Base-by-base conservation (phyloP, 106 monocot genomes). In the Allium cepa region DNA sequence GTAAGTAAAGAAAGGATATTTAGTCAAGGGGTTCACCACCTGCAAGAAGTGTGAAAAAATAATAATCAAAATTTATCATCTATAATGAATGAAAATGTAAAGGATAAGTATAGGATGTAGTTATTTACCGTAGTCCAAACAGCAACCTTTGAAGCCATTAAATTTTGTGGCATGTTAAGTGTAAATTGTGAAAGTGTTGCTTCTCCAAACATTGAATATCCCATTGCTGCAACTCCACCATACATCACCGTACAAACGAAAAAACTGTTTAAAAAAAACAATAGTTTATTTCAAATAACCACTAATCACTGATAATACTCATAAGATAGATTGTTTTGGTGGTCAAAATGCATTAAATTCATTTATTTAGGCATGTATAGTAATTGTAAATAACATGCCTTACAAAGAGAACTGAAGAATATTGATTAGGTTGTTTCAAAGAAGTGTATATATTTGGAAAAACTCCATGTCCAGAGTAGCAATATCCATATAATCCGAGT, bases 401-500 rank as follows among this genome's bases (percentile, higher is more conserved):
- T 63, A 83, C 64, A 60, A 91, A 80, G 49, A 96, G 86, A 62
- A 96, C 80, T n/a, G 84, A 65, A 9, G 91, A 70, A 46, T 79
- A 96, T 12, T 96, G 86, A 56, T 56, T 68, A 18, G 71, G 83
- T 27, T 96, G 88, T 85, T 96, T 92, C 67, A 96, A 47, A 8
- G 96, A 96, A 50, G 86, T 78, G 56, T 96, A 96, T 62, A 96
- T 96, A 76, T 96, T 96, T 13, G 96, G 95, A 73, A 92, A 92
- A 48, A 96, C 84, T 12, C 83, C 91, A 79, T 96, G 96, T 1
- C 96, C 96, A 9, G 96, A 92, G 62, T 79, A 96, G 68, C 84
- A 81, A 53, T 88, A 96, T 7, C 91, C 92, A 71, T 88, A 96
- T 8, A 96, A 81, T 1, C 96, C 96, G 50, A 88, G 71, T 7